Conservation (phyloP, 257 asterid species). For the Nicotiana paniculata region DNA sequence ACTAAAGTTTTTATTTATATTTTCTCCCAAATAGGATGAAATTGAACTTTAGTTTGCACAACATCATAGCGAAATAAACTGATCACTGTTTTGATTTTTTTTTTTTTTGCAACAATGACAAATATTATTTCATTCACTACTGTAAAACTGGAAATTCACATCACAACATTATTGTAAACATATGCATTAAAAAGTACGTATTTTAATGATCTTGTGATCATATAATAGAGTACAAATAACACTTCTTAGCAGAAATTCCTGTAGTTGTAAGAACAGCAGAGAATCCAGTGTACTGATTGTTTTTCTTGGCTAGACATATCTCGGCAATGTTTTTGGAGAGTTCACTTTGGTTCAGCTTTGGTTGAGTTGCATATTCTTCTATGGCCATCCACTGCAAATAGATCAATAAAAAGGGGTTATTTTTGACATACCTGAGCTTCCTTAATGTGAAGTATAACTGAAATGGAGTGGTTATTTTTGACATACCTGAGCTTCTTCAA, state of each 20-base stretch:
- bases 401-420: too few relatives aligned
- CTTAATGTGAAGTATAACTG: slow-evolving; percentile 29
- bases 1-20: too few relatives aligned
- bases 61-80: too few relatives aligned
- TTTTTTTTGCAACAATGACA: too few relatives aligned
- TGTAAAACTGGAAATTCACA: too few relatives aligned
- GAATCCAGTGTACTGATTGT: slow-evolving; percentile 6
- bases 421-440: slow-evolving; percentile 63
- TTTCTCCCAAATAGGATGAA: too few relatives aligned
- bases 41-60: too few relatives aligned
- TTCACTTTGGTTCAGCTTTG: slow-evolving; percentile 10
- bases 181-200: neutral
- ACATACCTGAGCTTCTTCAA: slow-evolving; percentile 86
- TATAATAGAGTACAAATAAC: slow-evolving; percentile 14
- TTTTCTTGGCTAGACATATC: slow-evolving; percentile 5
- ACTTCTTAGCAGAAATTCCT: slow-evolving; percentile 17
- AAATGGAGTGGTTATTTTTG: too few relatives aligned
- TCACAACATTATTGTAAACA: neutral
- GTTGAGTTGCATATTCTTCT: slow-evolving; percentile 17
- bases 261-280: slow-evolving; percentile 8
- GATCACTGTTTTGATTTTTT: too few relatives aligned
- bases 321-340: slow-evolving; percentile 1
- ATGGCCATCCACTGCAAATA: slow-evolving; percentile 15
- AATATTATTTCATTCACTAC: too few relatives aligned
- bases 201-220: neutral